Conservation (phyloP, 176 grass and related monocot genomes). For the Tuctoria greenei region DNA sequence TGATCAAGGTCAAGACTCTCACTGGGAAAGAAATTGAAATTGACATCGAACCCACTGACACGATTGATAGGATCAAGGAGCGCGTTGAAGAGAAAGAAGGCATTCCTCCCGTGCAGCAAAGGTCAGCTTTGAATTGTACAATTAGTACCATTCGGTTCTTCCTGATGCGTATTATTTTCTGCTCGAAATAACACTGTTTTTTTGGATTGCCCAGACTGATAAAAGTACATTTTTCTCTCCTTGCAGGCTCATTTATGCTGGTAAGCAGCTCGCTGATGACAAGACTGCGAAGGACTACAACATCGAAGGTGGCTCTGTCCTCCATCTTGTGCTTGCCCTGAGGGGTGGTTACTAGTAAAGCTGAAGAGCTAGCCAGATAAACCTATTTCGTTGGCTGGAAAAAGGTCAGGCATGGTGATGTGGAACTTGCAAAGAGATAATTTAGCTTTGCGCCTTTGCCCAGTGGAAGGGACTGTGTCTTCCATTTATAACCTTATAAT, state of each 20-base stretch:
- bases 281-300: conserved; percentile 99
- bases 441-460: conserved; percentile 33
- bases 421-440: conserved; percentile 45
- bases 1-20: conserved; percentile 96
- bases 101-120: conserved; percentile 93
- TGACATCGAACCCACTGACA: conserved; percentile 83
- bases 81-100: conserved; percentile 97
- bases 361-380: background rate
- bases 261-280: conserved; percentile 97
- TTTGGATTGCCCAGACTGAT: background rate
- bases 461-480: conserved; percentile 55
- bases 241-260: conserved; percentile 89
- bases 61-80: conserved; percentile 89
- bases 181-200: background rate
- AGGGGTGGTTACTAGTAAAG: conserved; percentile 72
- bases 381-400: conserved; percentile 10
- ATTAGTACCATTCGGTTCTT: background rate
- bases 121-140: conserved; percentile 29
- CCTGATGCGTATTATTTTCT: background rate
- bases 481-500: conserved; percentile 45
- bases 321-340: conserved; percentile 94
- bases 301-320: conserved; percentile 94
- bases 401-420: conserved; percentile 20
- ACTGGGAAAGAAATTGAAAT: conserved; percentile 95
- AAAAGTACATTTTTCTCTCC: background rate